Percentiles rank a stretch among this genome's conserved stretches.
Evolutionary conservation across 139 green algal genomes (phyloP).

Genomic region (Coelastrella sp.): DNA sequence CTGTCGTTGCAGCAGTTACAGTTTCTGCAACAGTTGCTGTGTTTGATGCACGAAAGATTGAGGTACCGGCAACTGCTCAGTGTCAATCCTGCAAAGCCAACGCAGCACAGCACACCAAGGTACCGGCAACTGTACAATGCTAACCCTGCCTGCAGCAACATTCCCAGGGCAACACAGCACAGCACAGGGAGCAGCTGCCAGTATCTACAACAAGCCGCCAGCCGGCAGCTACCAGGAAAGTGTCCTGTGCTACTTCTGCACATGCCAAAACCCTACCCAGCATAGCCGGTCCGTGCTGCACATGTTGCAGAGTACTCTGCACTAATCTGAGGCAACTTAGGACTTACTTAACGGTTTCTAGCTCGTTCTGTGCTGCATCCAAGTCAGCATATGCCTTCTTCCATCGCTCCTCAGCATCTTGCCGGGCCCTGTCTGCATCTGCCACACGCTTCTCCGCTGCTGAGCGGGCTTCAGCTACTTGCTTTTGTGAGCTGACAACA

Average conservation of each 20-base stretch:
- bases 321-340: background rate
- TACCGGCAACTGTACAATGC: too few species aligned
- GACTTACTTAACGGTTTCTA: slow-evolving; percentile 38
- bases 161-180: too few species aligned
- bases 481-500: background rate
- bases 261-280: background rate
- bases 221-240: too few species aligned
- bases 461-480: background rate
- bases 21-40: too few species aligned
- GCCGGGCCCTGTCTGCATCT: background rate
- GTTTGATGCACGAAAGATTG: too few species aligned
- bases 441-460: slow-evolving; percentile 24
- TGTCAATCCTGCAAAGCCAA: too few species aligned
- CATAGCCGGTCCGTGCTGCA: background rate
- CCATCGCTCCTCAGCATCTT: slow-evolving; percentile 28
- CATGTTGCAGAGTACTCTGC: background rate
- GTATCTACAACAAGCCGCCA: too few species aligned
- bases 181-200: too few species aligned
- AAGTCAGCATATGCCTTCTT: slow-evolving; percentile 25
- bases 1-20: too few species aligned
- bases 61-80: too few species aligned
- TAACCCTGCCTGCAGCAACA: too few species aligned
- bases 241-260: background rate
- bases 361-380: slow-evolving; percentile 13
- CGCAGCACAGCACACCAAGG: too few species aligned